These are phyloP conservation scores for Claviceps sp. DNA, from an alignment of 2,329 filamentous ascomycete species.

Conservation along the genomic window DNA sequence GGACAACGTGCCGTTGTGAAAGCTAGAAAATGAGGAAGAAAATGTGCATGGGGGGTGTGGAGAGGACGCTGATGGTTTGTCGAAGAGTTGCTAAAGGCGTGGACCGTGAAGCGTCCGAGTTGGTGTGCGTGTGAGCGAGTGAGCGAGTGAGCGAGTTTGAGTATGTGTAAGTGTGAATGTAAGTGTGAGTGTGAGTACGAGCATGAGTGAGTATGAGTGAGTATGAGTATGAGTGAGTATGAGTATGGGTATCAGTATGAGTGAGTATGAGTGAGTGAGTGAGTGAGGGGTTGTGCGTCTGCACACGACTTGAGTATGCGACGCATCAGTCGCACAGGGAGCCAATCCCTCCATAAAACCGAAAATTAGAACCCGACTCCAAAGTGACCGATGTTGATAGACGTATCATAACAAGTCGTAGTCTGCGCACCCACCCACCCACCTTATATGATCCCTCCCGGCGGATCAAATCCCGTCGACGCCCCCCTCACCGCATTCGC, in stretches of 20 bases:
- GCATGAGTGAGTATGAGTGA: background rate
- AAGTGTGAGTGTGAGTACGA: background rate
- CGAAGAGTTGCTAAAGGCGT: background rate
- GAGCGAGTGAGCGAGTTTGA: background rate
- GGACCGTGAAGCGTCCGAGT: background rate
- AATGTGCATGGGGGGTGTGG: background rate
- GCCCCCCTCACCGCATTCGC: slow-evolving; percentile 30
- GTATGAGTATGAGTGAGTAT: too few relatives aligned
- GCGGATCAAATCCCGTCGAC: slow-evolving; percentile 39
- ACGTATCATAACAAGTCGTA: too few relatives aligned
- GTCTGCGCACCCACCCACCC: background rate
- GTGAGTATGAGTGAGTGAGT: background rate
- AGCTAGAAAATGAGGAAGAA: too few relatives aligned
- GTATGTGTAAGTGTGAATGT: background rate
- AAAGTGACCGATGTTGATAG: too few relatives aligned
- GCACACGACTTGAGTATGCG: too few relatives aligned
- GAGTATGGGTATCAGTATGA: too few relatives aligned
- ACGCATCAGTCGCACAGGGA: too few relatives aligned
- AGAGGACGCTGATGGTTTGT: background rate
- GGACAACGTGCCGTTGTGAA: too few relatives aligned
- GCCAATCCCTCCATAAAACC: too few relatives aligned
- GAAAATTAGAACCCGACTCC: too few relatives aligned
- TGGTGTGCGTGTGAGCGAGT: background rate
- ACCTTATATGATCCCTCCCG: slow-evolving; percentile 43
- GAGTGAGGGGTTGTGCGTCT: too few relatives aligned